These are phyloP conservation scores for Hypomontagnella monticulosa DNA, from an alignment of 495 filamentous ascomycete species.

Conservation along the genomic window DNA sequence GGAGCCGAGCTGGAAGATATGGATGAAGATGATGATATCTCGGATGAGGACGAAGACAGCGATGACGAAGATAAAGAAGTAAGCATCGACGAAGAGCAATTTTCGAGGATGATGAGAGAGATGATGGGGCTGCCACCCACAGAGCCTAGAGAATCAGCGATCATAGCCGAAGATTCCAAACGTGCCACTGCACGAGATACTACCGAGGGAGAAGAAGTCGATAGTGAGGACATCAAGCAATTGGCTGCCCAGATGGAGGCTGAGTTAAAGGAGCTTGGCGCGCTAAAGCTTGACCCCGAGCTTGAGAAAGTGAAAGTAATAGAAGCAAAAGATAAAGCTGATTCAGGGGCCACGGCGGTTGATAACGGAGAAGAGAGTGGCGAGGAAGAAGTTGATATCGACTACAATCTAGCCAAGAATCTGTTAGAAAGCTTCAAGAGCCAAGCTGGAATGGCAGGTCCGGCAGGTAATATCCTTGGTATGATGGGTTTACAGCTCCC, in stretches of 20 bases:
- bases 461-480: conserved; percentile 83
- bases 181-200: conserved; percentile 21
- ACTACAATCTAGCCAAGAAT: conserved; percentile 90
- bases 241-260: conserved; percentile 81
- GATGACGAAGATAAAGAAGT: conserved; percentile 78
- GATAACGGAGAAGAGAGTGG: conserved; percentile 50
- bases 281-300: conserved; percentile 68
- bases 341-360: conserved; percentile 17
- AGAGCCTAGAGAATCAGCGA: conserved; percentile 18
- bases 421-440: conserved; percentile 91
- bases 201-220: conserved; percentile 63
- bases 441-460: conserved; percentile 84
- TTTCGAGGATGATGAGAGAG: conserved; percentile 87
- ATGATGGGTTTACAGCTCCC: conserved; percentile 86
- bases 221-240: conserved; percentile 74
- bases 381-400: conserved; percentile 73
- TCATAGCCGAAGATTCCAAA: conserved; percentile 41
- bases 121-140: conserved; percentile 85
- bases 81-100: conserved; percentile 85
- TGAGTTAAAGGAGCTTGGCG: conserved; percentile 81
- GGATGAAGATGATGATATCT: conserved; percentile 71
- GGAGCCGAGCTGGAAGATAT: conserved; percentile 82
- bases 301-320: conserved; percentile 39
- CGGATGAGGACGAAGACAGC: conserved; percentile 61
- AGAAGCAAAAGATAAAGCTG: conserved; percentile 13